Percentiles rank a stretch among this genome's conserved stretches.
Conservation (phyloP, 805 yeast genomes). For the Pichia exigua region DNA sequence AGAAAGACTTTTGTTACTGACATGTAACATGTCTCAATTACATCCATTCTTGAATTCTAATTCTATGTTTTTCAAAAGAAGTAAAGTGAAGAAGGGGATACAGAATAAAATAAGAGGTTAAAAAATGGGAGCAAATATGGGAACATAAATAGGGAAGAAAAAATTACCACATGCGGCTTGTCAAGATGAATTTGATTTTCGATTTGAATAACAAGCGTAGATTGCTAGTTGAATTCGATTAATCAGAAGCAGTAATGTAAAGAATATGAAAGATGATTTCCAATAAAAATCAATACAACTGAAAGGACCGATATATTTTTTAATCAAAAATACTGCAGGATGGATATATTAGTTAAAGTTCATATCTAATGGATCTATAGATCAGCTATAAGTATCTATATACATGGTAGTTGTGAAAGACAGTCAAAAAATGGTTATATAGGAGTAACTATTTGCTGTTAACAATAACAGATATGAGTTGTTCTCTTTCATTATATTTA, state of each 20-base stretch:
- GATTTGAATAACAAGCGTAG: too few species aligned
- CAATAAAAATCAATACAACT: too few species aligned
- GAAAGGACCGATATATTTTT: background rate
- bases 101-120: background rate
- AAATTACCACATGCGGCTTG: background rate
- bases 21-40: constrained; percentile 2
- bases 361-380: background rate
- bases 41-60: constrained; percentile 1
- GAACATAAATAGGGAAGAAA: background rate
- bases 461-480: constrained; percentile 17
- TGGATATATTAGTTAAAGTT: background rate
- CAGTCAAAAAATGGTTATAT: background rate
- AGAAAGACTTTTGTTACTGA: constrained; percentile 2
- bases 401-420: background rate
- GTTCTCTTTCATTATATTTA: constrained; percentile 15
- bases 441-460: constrained; percentile 6
- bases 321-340: background rate
- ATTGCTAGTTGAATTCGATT: too few species aligned
- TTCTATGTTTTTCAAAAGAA: background rate
- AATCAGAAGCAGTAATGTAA: too few species aligned
- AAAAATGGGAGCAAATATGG: background rate
- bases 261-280: too few species aligned
- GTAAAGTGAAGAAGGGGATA: background rate
- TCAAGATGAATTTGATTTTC: too few species aligned
- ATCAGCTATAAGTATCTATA: background rate